Percentiles rank a stretch among this genome's conserved stretches.
phyloP scores from a whole-genome alignment of 768 basidiomycete species.

The Lentinula edodes region DNA sequence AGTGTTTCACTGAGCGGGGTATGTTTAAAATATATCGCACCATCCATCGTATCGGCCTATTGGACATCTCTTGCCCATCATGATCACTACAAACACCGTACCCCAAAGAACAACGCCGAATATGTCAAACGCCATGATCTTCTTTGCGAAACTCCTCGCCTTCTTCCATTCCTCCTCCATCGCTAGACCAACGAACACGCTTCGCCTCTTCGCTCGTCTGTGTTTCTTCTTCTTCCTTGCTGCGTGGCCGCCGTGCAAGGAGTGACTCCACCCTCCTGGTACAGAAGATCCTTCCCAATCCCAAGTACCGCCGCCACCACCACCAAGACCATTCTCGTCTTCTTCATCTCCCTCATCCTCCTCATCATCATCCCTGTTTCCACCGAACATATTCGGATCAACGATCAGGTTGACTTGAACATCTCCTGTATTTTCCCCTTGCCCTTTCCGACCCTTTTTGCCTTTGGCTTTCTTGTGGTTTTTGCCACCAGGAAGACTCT shows the following conservation, averaged over 20 bases:
- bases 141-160: constrained; percentile 50
- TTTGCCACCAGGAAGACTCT: constrained; percentile 40
- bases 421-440: constrained; percentile 32
- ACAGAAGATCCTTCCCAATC: constrained; percentile 12
- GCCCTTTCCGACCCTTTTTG: constrained; percentile 33
- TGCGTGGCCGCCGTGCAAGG: constrained; percentile 19
- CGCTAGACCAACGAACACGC: constrained; percentile 54
- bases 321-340: constrained; percentile 31
- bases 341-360: constrained; percentile 29
- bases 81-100: constrained; percentile 51
- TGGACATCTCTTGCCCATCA: constrained; percentile 60
- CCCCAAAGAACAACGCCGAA: constrained; percentile 48
- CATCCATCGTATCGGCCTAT: constrained; percentile 58
- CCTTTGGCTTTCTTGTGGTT: constrained; percentile 35
- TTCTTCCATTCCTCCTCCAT: constrained; percentile 60
- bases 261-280: constrained; percentile 28
- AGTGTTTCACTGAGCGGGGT: not conserved
- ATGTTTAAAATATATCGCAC: constrained; percentile 28
- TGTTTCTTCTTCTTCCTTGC: constrained; percentile 21
- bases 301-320: constrained; percentile 25
- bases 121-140: constrained; percentile 45
- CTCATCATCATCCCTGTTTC: constrained; percentile 30
- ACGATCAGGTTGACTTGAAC: constrained; percentile 74
- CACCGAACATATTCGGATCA: constrained; percentile 54
- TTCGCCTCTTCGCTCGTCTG: constrained; percentile 32